phyloP scores from a whole-genome alignment of 495 filamentous ascomycete species.

The Daldinia concentrica region DNA sequence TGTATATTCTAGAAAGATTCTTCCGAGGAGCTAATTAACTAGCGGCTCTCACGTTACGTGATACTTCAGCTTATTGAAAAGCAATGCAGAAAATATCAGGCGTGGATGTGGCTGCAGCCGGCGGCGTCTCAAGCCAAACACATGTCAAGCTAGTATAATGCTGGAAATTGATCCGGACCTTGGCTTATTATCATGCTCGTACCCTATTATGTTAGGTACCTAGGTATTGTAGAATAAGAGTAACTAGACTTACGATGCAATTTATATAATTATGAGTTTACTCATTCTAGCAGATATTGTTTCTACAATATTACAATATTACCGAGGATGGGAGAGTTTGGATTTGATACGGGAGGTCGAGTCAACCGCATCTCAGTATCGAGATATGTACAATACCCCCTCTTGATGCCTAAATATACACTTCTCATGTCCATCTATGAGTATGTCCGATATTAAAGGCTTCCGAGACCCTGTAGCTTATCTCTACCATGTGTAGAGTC shows the following conservation, averaged over 20 bases:
- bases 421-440: not conserved
- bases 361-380: not conserved
- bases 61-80: conserved; percentile 3
- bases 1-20: conserved; percentile 37
- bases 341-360: not conserved
- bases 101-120: conserved; percentile 22
- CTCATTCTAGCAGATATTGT: not conserved
- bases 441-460: not conserved
- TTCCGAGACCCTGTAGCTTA: not conserved
- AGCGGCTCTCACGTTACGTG: not conserved
- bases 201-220: not conserved
- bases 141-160: not conserved
- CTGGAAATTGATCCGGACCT: conserved; percentile 18
- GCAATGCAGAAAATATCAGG: conserved; percentile 16
- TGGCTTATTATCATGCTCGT: conserved; percentile 2
- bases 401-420: not conserved
- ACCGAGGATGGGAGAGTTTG: not conserved
- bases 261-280: not conserved
- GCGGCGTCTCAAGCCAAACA: conserved; percentile 10
- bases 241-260: not conserved
- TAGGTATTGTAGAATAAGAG: not conserved
- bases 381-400: conserved; percentile 6
- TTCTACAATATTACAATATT: not conserved
- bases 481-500: not conserved
- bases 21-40: conserved; percentile 4